Conservation (phyloP, 2,329 filamentous ascomycete species). For the Nigrograna mackinnonii region DNA sequence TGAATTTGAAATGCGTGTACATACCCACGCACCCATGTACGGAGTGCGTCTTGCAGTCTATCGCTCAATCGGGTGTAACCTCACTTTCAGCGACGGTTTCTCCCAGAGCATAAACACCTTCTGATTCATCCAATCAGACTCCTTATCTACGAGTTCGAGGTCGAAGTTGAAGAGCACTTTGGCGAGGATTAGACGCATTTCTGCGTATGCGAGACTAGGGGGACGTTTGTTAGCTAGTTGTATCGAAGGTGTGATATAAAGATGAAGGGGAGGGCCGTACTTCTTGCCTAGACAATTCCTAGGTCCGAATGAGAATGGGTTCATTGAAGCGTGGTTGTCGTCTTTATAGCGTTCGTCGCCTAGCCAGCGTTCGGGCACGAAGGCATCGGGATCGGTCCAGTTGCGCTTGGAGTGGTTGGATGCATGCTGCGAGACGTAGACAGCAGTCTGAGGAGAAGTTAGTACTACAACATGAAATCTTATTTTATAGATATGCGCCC, state of each 20-base stretch:
- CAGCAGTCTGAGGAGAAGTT: slow-evolving; percentile 10
- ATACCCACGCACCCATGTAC: too few species aligned
- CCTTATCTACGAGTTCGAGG: slow-evolving; percentile 20
- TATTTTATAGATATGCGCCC: slow-evolving; percentile 1
- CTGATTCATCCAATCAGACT: slow-evolving; percentile 44
- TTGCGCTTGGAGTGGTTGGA: slow-evolving; percentile 33
- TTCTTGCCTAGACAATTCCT: slow-evolving; percentile 34
- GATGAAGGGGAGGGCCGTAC: slow-evolving; percentile 27
- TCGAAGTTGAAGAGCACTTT: slow-evolving; percentile 29
- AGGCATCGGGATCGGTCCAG: slow-evolving; percentile 25
- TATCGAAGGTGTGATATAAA: too few species aligned
- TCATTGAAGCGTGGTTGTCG: slow-evolving; percentile 35
- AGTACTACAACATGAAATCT: too few species aligned
- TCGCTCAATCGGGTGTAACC: slow-evolving; percentile 21
- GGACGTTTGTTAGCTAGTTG: slow-evolving; percentile 6
- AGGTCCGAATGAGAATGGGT: slow-evolving; percentile 32
- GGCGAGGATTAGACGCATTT: slow-evolving; percentile 30
- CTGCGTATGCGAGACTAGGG: slow-evolving; percentile 26
- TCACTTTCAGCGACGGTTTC: slow-evolving; percentile 31
- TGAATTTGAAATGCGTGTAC: too few species aligned
- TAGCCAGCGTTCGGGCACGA: slow-evolving; percentile 42
- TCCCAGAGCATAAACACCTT: slow-evolving; percentile 36
- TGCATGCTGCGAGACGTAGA: slow-evolving; percentile 34
- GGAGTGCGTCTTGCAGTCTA: too few species aligned
- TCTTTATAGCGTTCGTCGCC: slow-evolving; percentile 29